Evolutionary conservation across 331 rosid genomes (phyloP), one percentile per base, ranked within the genome.

Genomic region (Malus hybrid): DNA sequence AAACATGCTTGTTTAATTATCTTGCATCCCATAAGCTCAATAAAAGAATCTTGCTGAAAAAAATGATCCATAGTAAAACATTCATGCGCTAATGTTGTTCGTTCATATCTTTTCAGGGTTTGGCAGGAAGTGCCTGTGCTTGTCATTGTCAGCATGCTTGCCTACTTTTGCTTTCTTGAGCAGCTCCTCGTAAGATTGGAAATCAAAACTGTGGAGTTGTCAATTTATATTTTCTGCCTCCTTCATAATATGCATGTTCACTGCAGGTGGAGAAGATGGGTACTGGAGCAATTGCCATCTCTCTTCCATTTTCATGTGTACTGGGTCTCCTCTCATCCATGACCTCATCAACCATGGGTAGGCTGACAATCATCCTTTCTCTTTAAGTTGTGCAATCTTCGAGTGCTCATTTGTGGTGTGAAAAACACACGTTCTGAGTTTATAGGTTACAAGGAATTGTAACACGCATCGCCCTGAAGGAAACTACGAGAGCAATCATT

Each of bases 61-160:
- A 44, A 44, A 44, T 11, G 50, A 31, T 31, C 15, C 20, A 20
- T 31, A n/a, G 27, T 3, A 56, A n/a, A 62, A 29, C 31, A 54
- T 3, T 10, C 78, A 74, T 46, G 67, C 65, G 14, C 83, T 57
- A 78, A 80, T 73, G 55, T 39, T 76, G 64, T 36, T 68, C 62
- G 44, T 63, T 57, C 66, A 71, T 64, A 31, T 36, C 24, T 82
- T 68, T 36, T 42, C 82, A 91, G 99, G 96, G 84, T 87, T 75
- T 94, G 99, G 99, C 97, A 94, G 86, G 99, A 94, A 77, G 86
- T 94, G n/a, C 99, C 99, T 1, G 97, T 90, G 75, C 99, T 94
- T 10, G 97, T 94, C 70, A 90, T 94, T 66, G 88, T 94, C 81
- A 90, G 97, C 86, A 88, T 92, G 94, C 96, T 94, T 76, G 97